Conservation (phyloP, 2,329 filamentous ascomycete species). For the Tolypocladium nubicola region DNA sequence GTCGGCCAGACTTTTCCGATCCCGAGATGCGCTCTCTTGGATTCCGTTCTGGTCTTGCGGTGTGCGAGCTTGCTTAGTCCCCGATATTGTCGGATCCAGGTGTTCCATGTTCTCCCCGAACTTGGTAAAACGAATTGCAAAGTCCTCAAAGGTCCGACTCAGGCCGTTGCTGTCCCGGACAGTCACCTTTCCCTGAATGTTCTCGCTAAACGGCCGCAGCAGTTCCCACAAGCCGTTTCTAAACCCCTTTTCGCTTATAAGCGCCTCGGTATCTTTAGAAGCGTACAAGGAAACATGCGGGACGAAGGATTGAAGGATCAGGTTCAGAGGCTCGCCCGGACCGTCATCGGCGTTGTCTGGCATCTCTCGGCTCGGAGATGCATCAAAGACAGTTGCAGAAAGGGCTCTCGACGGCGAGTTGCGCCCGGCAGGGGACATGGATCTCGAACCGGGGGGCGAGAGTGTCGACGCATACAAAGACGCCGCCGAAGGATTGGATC, state of each 20-base stretch:
- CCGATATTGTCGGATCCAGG: conserved; percentile 28
- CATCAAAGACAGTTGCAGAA: conserved; percentile 48
- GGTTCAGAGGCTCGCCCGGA: conserved; percentile 44
- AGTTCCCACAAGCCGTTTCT: conserved; percentile 72
- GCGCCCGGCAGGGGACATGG: conserved; percentile 54
- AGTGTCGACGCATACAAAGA: conserved; percentile 55
- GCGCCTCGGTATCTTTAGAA: conserved; percentile 74
- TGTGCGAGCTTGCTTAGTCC: conserved; percentile 19
- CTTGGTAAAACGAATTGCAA: conserved; percentile 73
- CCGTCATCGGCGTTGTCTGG: conserved; percentile 32
- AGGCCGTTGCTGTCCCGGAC: conserved; percentile 83
- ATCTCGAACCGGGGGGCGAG: conserved; percentile 57
- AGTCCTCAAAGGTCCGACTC: conserved; percentile 79
- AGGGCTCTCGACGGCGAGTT: conserved; percentile 45
- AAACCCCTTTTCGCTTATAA: conserved; percentile 78
- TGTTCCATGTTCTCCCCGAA: conserved; percentile 50
- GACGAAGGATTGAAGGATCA: conserved; percentile 77
- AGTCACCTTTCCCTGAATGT: conserved; percentile 75
- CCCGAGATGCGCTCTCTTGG: conserved; percentile 16
- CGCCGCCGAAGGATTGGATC: conserved; percentile 47
- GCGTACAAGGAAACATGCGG: conserved; percentile 81
- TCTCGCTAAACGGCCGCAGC: conserved; percentile 83
- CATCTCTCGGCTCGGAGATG: conserved; percentile 31
- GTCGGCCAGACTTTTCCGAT: conserved; percentile 38
- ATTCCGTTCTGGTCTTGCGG: conserved; percentile 23